Conservation (phyloP, 805 yeast species). For the Teunomyces lycoperdinae region DNA sequence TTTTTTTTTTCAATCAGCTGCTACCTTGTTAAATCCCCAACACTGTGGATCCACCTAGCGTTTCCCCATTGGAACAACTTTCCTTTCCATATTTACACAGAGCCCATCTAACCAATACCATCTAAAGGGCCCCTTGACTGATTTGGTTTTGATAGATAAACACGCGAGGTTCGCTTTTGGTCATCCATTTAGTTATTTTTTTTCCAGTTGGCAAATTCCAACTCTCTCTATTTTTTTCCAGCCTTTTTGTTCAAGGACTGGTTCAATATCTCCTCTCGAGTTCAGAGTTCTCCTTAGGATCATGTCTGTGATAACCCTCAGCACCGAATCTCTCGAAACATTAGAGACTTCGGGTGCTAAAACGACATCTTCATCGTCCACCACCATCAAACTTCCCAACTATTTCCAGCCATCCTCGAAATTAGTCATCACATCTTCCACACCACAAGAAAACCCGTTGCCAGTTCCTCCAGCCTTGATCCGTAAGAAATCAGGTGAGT, state of each 20-base stretch:
- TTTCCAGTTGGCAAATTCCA: background rate
- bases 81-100: background rate
- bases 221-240: background rate
- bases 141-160: background rate
- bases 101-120: background rate
- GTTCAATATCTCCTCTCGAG: background rate
- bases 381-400: slow-evolving; percentile 12
- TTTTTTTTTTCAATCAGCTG: background rate
- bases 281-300: background rate
- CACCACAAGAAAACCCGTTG: background rate
- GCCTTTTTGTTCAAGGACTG: background rate
- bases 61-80: background rate
- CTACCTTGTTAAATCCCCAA: background rate
- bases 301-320: slow-evolving; percentile 1
- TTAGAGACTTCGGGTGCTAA: background rate
- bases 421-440: background rate
- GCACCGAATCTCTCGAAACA: slow-evolving; percentile 12
- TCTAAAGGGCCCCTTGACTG: background rate
- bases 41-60: background rate
- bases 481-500: slow-evolving; percentile 19
- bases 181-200: background rate
- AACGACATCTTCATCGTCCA: background rate
- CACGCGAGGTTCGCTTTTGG: background rate
- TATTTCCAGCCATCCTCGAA: slow-evolving; percentile 2
- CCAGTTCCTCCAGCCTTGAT: slow-evolving; percentile 7